Conservation (phyloP, 768 basidiomycete genomes). For the Termitomyces sp. region DNA sequence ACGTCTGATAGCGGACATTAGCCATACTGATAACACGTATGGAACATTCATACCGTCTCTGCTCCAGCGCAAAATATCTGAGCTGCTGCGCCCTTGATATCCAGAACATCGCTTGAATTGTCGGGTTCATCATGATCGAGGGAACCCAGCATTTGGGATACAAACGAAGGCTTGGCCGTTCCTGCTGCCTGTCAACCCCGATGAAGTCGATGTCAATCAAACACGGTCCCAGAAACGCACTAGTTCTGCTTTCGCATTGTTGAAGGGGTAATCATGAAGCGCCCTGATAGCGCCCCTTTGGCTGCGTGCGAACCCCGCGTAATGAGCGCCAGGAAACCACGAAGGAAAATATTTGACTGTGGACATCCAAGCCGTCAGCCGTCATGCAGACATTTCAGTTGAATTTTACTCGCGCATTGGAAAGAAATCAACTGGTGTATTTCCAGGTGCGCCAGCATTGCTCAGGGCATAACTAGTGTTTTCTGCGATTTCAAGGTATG, state of each 20-base stretch:
- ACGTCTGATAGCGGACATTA: neutral
- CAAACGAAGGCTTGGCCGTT: slow-evolving; percentile 17
- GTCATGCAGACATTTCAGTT: neutral
- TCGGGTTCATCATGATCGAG: slow-evolving; percentile 6
- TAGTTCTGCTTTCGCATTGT: slow-evolving; percentile 24
- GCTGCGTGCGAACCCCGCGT: slow-evolving; percentile 13
- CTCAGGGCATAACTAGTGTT: slow-evolving; percentile 18
- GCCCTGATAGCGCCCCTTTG: slow-evolving; percentile 3
- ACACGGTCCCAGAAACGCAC: slow-evolving; percentile 13
- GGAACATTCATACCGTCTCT: slow-evolving; percentile 8
- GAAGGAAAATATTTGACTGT: slow-evolving; percentile 25
- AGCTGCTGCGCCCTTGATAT: slow-evolving; percentile 12
- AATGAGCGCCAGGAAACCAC: slow-evolving; percentile 27
- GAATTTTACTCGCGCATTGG: slow-evolving; percentile 17
- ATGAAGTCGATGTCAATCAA: neutral
- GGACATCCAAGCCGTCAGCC: neutral
- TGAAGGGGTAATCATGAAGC: slow-evolving; percentile 26
- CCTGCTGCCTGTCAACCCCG: slow-evolving; percentile 12
- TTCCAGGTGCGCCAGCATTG: slow-evolving; percentile 17
- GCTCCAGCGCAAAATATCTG: slow-evolving; percentile 7
- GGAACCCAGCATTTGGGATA: slow-evolving; percentile 11
- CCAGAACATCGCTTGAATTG: neutral
- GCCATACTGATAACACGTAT: too few species aligned
- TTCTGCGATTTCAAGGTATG: slow-evolving; percentile 29
- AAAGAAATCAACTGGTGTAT: slow-evolving; percentile 12